phyloP scores from a whole-genome alignment of 192 early-diverging fungal genomes.

The Geosiphon pyriformis region DNA sequence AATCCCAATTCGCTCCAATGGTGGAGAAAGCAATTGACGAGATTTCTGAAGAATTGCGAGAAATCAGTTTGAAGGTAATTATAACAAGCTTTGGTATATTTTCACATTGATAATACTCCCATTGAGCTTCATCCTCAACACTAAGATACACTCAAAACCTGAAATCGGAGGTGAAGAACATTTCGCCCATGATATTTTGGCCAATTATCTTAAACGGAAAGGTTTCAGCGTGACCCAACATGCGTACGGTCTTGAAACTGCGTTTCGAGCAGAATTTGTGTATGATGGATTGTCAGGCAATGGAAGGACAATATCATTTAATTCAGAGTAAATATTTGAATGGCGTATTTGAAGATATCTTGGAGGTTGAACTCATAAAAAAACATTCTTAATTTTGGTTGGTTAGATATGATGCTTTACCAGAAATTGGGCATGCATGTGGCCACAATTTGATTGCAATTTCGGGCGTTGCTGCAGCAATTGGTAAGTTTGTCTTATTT shows the following conservation, averaged over 20 bases:
- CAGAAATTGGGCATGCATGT: slow-evolving; percentile 61
- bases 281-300: slow-evolving; percentile 16
- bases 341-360: too few species aligned
- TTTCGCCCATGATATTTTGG: slow-evolving; percentile 56
- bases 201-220: slow-evolving; percentile 56
- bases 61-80: slow-evolving; percentile 41
- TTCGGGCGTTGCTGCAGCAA: slow-evolving; percentile 56
- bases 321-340: slow-evolving; percentile 12
- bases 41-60: slow-evolving; percentile 34
- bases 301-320: slow-evolving; percentile 14
- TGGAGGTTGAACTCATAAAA: too few species aligned
- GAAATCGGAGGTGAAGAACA: slow-evolving; percentile 51
- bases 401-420: slow-evolving; percentile 55
- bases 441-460: slow-evolving; percentile 72
- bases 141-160: slow-evolving; percentile 58
- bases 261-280: slow-evolving; percentile 66
- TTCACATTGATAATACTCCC: too few species aligned
- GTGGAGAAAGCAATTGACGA: slow-evolving; percentile 33
- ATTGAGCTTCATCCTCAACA: too few species aligned
- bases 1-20: slow-evolving; percentile 30
- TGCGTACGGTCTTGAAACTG: slow-evolving; percentile 63
- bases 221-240: slow-evolving; percentile 58
- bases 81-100: too few species aligned
- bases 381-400: too few species aligned
- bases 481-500: slow-evolving; percentile 41